These are phyloP conservation scores for Ilyonectria destructans DNA, from an alignment of 2,329 filamentous ascomycete genomes.

Conservation along the genomic window DNA sequence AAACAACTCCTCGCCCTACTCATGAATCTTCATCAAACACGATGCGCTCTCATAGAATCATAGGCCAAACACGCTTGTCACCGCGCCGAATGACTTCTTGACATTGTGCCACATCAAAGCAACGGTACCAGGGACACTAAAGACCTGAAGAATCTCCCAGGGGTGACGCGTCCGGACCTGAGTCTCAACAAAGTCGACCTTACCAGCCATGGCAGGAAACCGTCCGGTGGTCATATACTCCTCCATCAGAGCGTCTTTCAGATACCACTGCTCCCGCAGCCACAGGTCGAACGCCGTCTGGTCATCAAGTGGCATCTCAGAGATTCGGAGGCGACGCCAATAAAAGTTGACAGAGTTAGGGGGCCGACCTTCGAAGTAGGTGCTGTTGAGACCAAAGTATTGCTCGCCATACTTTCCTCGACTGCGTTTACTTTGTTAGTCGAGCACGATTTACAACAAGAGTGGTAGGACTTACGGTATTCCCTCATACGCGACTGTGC, in stretches of 20 bases:
- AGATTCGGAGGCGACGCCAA: conserved; percentile 89
- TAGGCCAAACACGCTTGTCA: conserved; percentile 41
- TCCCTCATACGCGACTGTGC: conserved; percentile 95
- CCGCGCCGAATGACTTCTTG: conserved; percentile 48
- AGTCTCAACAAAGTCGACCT: conserved; percentile 70
- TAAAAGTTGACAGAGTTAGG: conserved; percentile 98
- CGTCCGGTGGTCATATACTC: conserved; percentile 83
- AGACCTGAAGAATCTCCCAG: conserved; percentile 72
- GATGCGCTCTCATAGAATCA: conserved; percentile 28
- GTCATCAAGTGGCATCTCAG: conserved; percentile 85
- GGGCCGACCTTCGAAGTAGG: conserved; percentile 89
- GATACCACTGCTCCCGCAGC: conserved; percentile 89
- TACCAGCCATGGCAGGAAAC: conserved; percentile 81
- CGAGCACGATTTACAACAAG: conserved; percentile 4
- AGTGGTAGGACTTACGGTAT: conserved; percentile 78
- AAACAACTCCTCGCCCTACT: conserved; percentile 10
- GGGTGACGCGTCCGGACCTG: conserved; percentile 69
- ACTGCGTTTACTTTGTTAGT: conserved; percentile 58
- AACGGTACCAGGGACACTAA: conserved; percentile 64
- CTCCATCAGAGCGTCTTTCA: conserved; percentile 93
- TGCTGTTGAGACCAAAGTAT: conserved; percentile 88
- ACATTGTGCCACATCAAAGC: conserved; percentile 61
- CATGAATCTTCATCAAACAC: conserved; percentile 13
- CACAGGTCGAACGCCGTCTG: conserved; percentile 85
- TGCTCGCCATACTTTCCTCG: conserved; percentile 91